Percentiles rank a stretch among this genome's conserved stretches.
Evolutionary conservation across 805 yeast species (phyloP).

Genomic region (Phaffomyces thermotolerans): DNA sequence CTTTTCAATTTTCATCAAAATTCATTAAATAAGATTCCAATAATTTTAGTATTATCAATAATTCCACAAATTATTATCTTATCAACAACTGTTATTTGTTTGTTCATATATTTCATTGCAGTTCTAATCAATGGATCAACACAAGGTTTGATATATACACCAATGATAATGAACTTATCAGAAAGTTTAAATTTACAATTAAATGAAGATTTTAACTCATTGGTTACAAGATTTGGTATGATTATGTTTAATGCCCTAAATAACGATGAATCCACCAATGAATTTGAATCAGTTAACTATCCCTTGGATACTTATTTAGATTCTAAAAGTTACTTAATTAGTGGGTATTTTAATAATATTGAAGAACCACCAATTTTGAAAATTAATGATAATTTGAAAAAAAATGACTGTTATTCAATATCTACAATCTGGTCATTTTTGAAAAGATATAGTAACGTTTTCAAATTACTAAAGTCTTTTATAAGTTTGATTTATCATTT

Average conservation of each 20-base stretch:
- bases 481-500: constrained; percentile 5
- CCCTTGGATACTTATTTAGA: constrained; percentile 55
- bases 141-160: constrained; percentile 26
- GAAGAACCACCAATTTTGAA: constrained; percentile 20
- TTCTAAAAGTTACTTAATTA: constrained; percentile 13
- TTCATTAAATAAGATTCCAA: constrained; percentile 42
- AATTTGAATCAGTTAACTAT: constrained; percentile 40
- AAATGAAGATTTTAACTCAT: constrained; percentile 61
- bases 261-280: constrained; percentile 56
- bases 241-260: constrained; percentile 64
- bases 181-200: constrained; percentile 32
- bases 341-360: constrained; percentile 18
- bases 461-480: constrained; percentile 7
- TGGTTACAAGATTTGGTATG: constrained; percentile 51
- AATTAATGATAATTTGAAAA: neutral
- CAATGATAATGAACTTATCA: constrained; percentile 31
- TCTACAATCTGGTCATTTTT: constrained; percentile 9
- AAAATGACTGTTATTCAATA: neutral
- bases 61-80: constrained; percentile 59
- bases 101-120: constrained; percentile 52
- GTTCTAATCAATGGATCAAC: constrained; percentile 37
- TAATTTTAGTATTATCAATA: constrained; percentile 49
- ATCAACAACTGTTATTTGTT: constrained; percentile 43
- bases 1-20: constrained; percentile 34
- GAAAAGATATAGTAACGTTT: constrained; percentile 9